Evolutionary conservation across 1,139 yeast species (phyloP).

Genomic region (Hyphopichia wangnamkhiaoensis): DNA sequence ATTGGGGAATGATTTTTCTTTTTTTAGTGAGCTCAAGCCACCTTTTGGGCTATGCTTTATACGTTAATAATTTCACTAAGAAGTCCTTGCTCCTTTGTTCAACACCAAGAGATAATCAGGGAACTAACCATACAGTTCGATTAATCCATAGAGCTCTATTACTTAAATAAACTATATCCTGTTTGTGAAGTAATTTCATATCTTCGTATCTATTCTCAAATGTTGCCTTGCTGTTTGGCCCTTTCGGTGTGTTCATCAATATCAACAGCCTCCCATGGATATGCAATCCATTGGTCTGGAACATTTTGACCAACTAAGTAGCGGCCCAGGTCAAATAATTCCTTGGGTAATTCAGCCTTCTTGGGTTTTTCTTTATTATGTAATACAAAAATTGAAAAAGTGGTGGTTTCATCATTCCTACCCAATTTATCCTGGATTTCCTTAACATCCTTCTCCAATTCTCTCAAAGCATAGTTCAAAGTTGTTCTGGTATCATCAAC

Average conservation of each 20-base stretch:
- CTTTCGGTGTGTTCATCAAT: slow-evolving; percentile 42
- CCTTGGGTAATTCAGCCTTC: slow-evolving; percentile 51
- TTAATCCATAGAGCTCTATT: too few relatives aligned
- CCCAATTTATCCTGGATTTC: slow-evolving; percentile 52
- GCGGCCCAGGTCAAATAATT: slow-evolving; percentile 46
- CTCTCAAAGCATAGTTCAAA: slow-evolving; percentile 60
- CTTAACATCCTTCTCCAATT: slow-evolving; percentile 56
- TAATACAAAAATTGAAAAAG: slow-evolving; percentile 56
- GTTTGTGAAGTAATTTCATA: too few relatives aligned
- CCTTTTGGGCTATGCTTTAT: too few relatives aligned
- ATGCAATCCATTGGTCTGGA: slow-evolving; percentile 61
- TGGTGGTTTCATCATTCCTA: slow-evolving; percentile 40
- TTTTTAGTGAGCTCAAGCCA: too few relatives aligned
- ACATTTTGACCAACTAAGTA: slow-evolving; percentile 56
- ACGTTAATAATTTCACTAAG: too few relatives aligned
- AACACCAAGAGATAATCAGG: too few relatives aligned
- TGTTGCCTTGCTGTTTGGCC: slow-evolving; percentile 43
- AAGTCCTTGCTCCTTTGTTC: too few relatives aligned
- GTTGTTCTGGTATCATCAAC: slow-evolving; percentile 72
- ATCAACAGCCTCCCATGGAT: slow-evolving; percentile 65
- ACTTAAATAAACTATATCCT: too few relatives aligned
- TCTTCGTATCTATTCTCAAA: slow-evolving; percentile 2
- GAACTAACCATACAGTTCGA: too few relatives aligned
- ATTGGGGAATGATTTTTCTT: too few relatives aligned
- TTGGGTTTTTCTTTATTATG: slow-evolving; percentile 61